Evolutionary conservation across 495 filamentous ascomycete genomes (phyloP).

Genomic region (Evernia prunastri): DNA sequence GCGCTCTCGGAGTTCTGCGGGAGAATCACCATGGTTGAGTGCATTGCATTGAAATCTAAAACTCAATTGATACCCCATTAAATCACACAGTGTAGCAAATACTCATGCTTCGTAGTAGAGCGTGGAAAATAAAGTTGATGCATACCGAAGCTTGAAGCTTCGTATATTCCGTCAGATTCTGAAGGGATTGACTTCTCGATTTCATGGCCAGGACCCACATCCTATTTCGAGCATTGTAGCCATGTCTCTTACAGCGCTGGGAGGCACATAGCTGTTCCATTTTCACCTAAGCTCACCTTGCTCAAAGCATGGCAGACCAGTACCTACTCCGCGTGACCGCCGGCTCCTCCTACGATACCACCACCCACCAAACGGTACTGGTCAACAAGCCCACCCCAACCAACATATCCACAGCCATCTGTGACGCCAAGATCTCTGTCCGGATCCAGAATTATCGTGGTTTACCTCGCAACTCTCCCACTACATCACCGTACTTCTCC

Average conservation of each 20-base stretch:
- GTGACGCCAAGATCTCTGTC: constrained; percentile 58
- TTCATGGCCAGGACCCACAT: not conserved
- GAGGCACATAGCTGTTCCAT: not conserved
- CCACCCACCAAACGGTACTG: constrained; percentile 57
- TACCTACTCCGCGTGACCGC: constrained; percentile 68
- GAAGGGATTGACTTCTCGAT: not conserved
- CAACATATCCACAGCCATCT: constrained; percentile 52
- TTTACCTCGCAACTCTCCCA: constrained; percentile 51
- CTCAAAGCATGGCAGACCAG: constrained; percentile 40
- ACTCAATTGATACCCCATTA: not conserved
- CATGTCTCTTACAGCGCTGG: not conserved
- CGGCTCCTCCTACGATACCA: constrained; percentile 62
- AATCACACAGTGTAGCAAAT: not conserved
- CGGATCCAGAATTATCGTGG: constrained; percentile 59
- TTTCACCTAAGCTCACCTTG: not conserved
- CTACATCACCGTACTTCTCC: constrained; percentile 66
- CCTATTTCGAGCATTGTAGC: not conserved
- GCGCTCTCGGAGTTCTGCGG: not conserved
- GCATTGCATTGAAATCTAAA: not conserved
- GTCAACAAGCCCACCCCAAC: constrained; percentile 61
- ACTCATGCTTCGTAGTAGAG: not conserved
- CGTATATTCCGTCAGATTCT: not conserved
- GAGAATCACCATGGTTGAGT: not conserved
- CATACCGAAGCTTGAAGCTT: not conserved
- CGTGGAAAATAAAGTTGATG: not conserved